phyloP scores from a whole-genome alignment of 23 red algal genomes.

The Cyanidium caldarium region DNA sequence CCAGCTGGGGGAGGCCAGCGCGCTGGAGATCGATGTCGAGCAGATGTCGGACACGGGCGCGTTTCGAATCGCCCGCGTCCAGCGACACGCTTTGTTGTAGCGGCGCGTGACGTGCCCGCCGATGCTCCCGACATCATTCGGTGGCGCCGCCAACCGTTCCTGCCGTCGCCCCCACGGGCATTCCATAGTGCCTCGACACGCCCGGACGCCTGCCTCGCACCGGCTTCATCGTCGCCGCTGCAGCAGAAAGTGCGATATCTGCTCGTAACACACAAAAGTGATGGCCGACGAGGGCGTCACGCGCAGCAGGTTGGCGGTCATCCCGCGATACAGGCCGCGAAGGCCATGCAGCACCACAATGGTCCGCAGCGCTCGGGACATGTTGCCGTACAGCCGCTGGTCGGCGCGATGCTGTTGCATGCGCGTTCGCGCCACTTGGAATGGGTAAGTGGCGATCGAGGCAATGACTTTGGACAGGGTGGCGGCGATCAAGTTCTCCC shows the following conservation, averaged over 20 bases:
- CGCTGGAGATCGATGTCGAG: not conserved
- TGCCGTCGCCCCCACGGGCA: too few species aligned
- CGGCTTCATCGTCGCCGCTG: too few species aligned
- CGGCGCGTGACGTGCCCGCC: too few species aligned
- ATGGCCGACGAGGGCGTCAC: constrained; percentile 83
- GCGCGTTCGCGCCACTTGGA: constrained; percentile 80
- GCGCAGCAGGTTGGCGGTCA: constrained; percentile 61
- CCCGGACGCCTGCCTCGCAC: too few species aligned
- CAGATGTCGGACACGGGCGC: too few species aligned
- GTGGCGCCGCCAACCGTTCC: too few species aligned
- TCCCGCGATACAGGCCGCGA: constrained; percentile 58
- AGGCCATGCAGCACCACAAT: constrained; percentile 39
- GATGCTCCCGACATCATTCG: too few species aligned
- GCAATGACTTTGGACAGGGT: constrained; percentile 79
- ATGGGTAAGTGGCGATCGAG: constrained; percentile 63
- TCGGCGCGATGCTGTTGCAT: constrained; percentile 69
- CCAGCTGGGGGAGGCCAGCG: not conserved
- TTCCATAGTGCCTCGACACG: too few species aligned
- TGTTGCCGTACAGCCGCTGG: constrained; percentile 13
- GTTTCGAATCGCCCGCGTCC: too few species aligned
- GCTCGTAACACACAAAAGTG: constrained; percentile 94
- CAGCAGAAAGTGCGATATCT: constrained; percentile 24
- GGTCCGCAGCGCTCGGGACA: constrained; percentile 17
- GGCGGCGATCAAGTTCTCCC: constrained; percentile 48
- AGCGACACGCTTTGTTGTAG: too few species aligned